Conservation (phyloP, 768 basidiomycete genomes). For the Galerina sulciceps region DNA sequence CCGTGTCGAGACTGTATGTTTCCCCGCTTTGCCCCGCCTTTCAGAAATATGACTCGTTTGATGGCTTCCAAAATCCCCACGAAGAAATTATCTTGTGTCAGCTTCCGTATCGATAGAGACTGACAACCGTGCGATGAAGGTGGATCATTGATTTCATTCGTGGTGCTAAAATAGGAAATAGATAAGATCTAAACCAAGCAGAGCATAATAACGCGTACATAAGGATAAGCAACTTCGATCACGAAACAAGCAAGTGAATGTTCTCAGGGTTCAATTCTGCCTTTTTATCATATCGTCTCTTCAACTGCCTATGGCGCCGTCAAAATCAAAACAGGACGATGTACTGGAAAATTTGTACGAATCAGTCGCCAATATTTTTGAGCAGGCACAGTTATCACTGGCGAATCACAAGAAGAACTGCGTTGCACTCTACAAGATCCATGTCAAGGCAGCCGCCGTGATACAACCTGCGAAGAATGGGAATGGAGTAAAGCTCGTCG, state of each 20-base stretch:
- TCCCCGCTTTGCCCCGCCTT: constrained; percentile 16
- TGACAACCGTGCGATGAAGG: constrained; percentile 2
- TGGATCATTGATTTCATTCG: background rate
- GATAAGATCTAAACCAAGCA: constrained; percentile 24
- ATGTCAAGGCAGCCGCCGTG: constrained; percentile 62
- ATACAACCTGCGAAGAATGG: constrained; percentile 48
- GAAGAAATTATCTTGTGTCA: constrained; percentile 9
- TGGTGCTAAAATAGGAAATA: background rate
- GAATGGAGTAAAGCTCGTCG: constrained; percentile 58
- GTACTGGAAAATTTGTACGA: constrained; percentile 38
- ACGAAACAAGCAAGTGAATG: constrained; percentile 14
- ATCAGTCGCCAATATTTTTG: constrained; percentile 55
- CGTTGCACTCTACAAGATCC: constrained; percentile 84
- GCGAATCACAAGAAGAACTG: constrained; percentile 96
- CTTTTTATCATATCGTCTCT: background rate
- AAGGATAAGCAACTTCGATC: constrained; percentile 17
- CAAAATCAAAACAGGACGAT: constrained; percentile 18
- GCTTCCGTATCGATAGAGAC: background rate
- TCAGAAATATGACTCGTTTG: constrained; percentile 25
- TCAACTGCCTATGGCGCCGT: constrained; percentile 26
- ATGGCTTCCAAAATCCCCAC: constrained; percentile 15
- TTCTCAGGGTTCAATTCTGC: constrained; percentile 18
- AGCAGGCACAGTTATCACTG: constrained; percentile 76
- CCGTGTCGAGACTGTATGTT: too few relatives aligned
- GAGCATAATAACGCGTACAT: constrained; percentile 29